Evolutionary conservation across 2,329 filamentous ascomycete species (phyloP), one percentile per base, ranked within the genome.

Genomic region (Fusarium sp.): DNA sequence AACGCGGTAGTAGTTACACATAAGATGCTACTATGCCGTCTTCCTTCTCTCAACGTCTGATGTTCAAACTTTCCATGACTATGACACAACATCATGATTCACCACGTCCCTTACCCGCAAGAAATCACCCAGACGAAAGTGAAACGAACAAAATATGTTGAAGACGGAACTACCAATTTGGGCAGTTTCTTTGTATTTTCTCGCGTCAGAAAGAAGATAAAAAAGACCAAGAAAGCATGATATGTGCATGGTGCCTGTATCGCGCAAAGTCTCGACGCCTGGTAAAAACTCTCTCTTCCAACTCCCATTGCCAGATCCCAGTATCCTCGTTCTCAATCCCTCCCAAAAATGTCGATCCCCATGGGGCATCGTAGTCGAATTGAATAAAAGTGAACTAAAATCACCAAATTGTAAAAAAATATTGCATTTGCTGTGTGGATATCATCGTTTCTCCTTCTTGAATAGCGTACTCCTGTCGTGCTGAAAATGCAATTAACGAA

Each of bases 291-390:
- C 63, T 74, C 66, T 79, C 76, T 77, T 75, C 74, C 75, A 79
- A 79, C 77, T 79, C 77, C 77, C 63, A 68, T 72, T 75, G 63
- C 75, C 72, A 75, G 65, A 78, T 75, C 71, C 72, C 75, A 71
- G 57, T 68, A 56, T 71, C 66, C 65, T 68, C 53, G 52, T 69
- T 66, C 71, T 68, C 68, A 58, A 65, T 61, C 73, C 75, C 62
- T 63, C 70, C 68, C 62, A 75, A 74, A 53, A 69, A 60, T 58
- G 49, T 49, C 60, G 58, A 68, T 53, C 57, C 73, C 68, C 57
- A 41, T 36, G 14, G 61, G 63, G 61, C 44, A 68, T 68, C 66
- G 49, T 68, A 58, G 65, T 63, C 54, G 74, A 76, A 76, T 59
- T 58, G 56, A 73, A 72, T 62, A 57, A 73, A 66, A 62, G 29